Conservation (phyloP, 495 filamentous ascomycete species). For the Lophiostoma macrostomum region DNA sequence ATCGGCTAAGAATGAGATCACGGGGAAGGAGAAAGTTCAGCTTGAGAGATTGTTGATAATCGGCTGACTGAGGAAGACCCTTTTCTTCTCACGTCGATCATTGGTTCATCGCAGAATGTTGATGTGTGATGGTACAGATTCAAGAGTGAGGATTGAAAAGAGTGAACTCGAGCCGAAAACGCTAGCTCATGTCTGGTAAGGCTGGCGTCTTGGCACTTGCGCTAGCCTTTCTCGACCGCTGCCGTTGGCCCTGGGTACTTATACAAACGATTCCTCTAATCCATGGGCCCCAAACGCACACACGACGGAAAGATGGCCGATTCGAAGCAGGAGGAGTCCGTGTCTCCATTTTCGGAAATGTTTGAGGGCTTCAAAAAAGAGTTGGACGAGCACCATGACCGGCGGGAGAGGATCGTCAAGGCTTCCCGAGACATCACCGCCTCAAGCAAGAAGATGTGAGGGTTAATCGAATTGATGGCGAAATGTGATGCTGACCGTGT, state of each 20-base stretch:
- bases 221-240: constrained; percentile 21
- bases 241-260: constrained; percentile 29
- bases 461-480: too few species aligned
- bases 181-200: neutral
- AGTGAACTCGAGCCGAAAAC: neutral
- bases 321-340: constrained; percentile 28
- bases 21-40: neutral
- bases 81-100: too few species aligned
- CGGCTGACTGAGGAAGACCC: too few species aligned
- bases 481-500: constrained; percentile 4
- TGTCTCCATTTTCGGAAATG: constrained; percentile 61
- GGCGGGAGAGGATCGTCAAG: constrained; percentile 85
- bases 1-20: too few species aligned
- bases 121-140: too few species aligned
- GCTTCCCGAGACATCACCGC: constrained; percentile 87
- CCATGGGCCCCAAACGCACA: constrained; percentile 34
- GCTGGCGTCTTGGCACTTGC: neutral
- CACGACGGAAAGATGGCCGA: constrained; percentile 29
- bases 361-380: constrained; percentile 83
- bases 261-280: neutral
- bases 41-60: too few species aligned
- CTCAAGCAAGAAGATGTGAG: constrained; percentile 93
- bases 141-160: neutral
- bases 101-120: too few species aligned
- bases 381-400: constrained; percentile 91